A percentile compares a stretch with the other conserved stretches of the same genome.
phyloP scores from a whole-genome alignment of 345 rosid species.

The Citrus mangshanensis region DNA sequence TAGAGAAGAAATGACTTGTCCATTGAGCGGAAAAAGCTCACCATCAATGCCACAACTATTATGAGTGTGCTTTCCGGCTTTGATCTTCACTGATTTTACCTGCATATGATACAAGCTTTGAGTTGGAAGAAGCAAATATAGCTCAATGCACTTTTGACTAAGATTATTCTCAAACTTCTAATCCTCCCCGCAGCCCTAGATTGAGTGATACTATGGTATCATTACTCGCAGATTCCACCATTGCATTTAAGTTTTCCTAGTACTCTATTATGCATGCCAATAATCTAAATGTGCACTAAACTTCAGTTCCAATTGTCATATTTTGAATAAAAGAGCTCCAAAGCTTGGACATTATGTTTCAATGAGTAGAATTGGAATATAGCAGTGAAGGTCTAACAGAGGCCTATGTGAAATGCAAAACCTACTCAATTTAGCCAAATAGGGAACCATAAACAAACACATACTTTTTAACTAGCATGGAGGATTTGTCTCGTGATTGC shows the following conservation, averaged over 20 bases:
- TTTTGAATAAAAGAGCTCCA: not conserved
- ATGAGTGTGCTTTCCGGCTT: conserved; percentile 69
- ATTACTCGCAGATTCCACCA: not conserved
- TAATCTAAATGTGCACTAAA: too few relatives aligned
- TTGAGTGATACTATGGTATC: not conserved
- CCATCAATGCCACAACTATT: conserved; percentile 94
- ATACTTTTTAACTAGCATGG: not conserved
- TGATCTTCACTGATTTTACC: conserved; percentile 95
- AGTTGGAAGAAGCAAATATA: conserved; percentile 3
- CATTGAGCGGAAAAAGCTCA: conserved; percentile 77
- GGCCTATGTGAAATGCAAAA: not conserved
- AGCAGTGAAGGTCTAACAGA: not conserved
- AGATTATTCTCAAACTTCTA: not conserved
- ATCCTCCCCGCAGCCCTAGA: not conserved
- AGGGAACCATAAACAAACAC: not conserved
- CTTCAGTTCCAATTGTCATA: not conserved
- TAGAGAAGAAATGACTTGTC: conserved; percentile 75
- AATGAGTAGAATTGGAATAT: not conserved
- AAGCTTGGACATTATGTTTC: not conserved
- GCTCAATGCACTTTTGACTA: not conserved
- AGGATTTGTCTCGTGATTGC: not conserved
- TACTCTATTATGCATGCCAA: not conserved
- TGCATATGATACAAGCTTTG: conserved; percentile 25
- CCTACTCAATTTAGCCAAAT: not conserved
- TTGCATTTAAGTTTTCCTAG: not conserved